Percentiles rank a stretch among this genome's conserved stretches.
Conservation (phyloP, 2,329 filamentous ascomycete genomes). For the Tolypocladium nubicola region DNA sequence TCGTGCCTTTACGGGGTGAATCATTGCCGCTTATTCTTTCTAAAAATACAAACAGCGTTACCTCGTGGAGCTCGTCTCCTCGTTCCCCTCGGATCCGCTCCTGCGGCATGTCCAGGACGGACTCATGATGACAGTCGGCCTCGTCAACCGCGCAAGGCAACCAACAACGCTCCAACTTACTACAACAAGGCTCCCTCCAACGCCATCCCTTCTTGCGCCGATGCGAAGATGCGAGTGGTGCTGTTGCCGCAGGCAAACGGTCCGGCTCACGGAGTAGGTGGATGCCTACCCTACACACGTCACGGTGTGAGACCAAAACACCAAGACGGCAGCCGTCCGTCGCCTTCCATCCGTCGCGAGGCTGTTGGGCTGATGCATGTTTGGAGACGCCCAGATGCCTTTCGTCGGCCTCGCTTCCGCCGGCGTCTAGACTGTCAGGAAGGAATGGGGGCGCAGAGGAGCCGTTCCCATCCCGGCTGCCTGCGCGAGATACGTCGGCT, state of each 20-base stretch:
- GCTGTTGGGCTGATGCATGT: background rate
- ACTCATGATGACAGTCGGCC: background rate
- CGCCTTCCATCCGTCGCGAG: background rate
- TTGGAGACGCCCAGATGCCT: background rate
- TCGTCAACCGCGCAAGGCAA: background rate
- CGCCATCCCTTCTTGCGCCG: background rate
- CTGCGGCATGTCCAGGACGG: background rate
- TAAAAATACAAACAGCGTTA: background rate
- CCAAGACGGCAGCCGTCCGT: background rate
- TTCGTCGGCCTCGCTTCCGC: background rate
- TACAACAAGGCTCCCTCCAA: background rate
- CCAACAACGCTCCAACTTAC: background rate
- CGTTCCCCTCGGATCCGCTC: background rate
- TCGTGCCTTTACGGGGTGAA: background rate
- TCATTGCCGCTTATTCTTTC: background rate
- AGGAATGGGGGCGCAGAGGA: background rate
- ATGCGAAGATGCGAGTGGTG: background rate
- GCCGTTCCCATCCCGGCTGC: background rate
- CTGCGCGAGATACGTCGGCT: background rate
- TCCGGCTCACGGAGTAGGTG: background rate
- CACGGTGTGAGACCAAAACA: background rate
- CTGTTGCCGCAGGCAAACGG: background rate
- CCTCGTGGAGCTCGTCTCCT: background rate
- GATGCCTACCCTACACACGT: background rate
- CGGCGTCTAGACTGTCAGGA: background rate